A percentile compares a stretch with the other conserved stretches of the same genome.
phyloP scores from a whole-genome alignment of 371 early-diverging fungal species.

The Haplosporangium sp. region DNA sequence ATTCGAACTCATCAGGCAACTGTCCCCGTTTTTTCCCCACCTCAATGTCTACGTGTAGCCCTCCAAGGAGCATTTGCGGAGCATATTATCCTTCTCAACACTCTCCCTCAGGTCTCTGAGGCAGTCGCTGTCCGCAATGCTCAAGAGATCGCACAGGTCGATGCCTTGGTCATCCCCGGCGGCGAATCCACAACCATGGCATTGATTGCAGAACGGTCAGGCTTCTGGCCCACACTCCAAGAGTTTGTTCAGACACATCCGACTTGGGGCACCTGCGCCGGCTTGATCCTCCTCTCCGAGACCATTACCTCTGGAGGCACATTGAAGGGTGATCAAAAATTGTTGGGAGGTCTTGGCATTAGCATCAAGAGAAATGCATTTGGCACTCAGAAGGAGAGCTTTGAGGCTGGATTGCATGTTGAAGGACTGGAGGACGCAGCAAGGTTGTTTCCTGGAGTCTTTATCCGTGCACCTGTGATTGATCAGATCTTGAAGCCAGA shows the following conservation, averaged over 20 bases:
- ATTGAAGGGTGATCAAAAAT: constrained; percentile 87
- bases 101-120: constrained; percentile 66
- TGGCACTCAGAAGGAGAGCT: constrained; percentile 93
- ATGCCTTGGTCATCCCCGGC: constrained; percentile 94
- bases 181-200: constrained; percentile 96
- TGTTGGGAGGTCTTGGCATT: constrained; percentile 86
- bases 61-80: constrained; percentile 95
- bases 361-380: constrained; percentile 93
- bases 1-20: background rate
- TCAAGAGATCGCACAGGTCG: constrained; percentile 67
- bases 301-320: constrained; percentile 73
- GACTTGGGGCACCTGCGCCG: constrained; percentile 98
- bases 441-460: constrained; percentile 81
- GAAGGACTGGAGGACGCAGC: constrained; percentile 62
- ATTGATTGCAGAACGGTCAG: constrained; percentile 86
- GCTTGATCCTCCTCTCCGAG: constrained; percentile 89
- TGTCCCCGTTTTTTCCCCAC: background rate
- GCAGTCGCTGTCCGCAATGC: constrained; percentile 78
- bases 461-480: constrained; percentile 96
- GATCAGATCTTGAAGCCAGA: constrained; percentile 70
- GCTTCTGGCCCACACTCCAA: constrained; percentile 80
- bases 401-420: constrained; percentile 75
- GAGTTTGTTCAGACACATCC: constrained; percentile 80
- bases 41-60: constrained; percentile 58
- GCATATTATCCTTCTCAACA: constrained; percentile 84